Conservation (phyloP, 2,329 filamentous ascomycete species). For the Paecilomyces formosus region DNA sequence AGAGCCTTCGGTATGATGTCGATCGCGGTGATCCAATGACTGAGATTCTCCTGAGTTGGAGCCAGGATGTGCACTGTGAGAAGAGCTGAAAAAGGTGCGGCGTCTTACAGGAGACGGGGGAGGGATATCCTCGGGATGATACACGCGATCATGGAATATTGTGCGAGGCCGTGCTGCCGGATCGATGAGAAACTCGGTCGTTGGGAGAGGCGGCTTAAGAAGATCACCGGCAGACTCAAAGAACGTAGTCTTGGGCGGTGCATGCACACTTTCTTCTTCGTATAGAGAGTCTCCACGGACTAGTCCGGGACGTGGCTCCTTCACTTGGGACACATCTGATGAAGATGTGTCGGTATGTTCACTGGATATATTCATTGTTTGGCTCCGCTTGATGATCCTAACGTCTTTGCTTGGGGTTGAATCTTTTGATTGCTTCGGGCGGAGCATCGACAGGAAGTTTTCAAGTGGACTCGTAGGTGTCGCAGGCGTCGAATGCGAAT, state of each 20-base stretch:
- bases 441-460: constrained; percentile 68
- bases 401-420: constrained; percentile 37
- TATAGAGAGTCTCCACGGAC: constrained; percentile 45
- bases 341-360: constrained; percentile 8
- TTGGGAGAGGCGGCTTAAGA: constrained; percentile 80
- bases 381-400: constrained; percentile 69
- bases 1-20: constrained; percentile 7
- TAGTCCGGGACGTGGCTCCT: constrained; percentile 17
- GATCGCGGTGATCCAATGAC: constrained; percentile 5
- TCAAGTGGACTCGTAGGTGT: constrained; percentile 42
- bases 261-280: constrained; percentile 47
- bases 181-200: constrained; percentile 73
- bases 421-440: constrained; percentile 48
- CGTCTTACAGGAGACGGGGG: constrained; percentile 53
- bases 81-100: constrained; percentile 26
- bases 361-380: constrained; percentile 51
- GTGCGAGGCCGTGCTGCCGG: constrained; percentile 74
- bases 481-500: constrained; percentile 12
- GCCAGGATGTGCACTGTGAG: constrained; percentile 12
- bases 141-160: constrained; percentile 95
- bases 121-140: constrained; percentile 89
- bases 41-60: constrained; percentile 8
- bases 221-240: constrained; percentile 93
- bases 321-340: neutral
- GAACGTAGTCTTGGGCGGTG: constrained; percentile 83